Evolutionary conservation across 306 rosid species (phyloP), one percentile per base, ranked within the genome.

Genomic region (Acmispon strigosus): DNA sequence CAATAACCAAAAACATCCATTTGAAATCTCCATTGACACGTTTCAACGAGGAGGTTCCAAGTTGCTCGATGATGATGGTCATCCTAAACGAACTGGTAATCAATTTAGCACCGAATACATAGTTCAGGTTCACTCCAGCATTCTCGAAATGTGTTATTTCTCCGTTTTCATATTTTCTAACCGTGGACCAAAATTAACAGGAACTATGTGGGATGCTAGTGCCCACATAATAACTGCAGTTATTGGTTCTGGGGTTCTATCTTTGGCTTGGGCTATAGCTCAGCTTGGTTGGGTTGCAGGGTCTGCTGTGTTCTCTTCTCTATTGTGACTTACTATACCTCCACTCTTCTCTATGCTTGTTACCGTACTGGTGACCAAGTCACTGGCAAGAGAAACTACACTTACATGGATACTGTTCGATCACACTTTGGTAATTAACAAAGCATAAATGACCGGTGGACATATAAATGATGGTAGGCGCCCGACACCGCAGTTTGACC

Each of bases 231-330:
- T 79, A 63, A 83, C 86, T 0, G 86, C 86, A 1, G 86, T 83
- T 2, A 83, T 83, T 61, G 87, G 84, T 2, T 79, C 84, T 1
- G 87, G 87, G 16, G 84, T 83, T 27, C 19, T 83, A 1, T 83
- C 87, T n/a, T n/a, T n/a, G n/a, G n/a, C n/a, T n/a, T n/a, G n/a
- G n/a, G n/a, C n/a, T n/a, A n/a, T n/a, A n/a, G 87, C 82, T 44
- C 87, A 83, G 44, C 84, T 83, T 5, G 87, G 87, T 39, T 83
- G 87, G 87, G 2, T 76, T 20, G 87, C 84, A n/a, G 87, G 87
- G 7, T 84, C 84, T n/a, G 11, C 39, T 11, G 59, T 49, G 7
- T 71, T 68, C 75, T 83, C 41, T 83, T 83, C 41, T 80, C 87
- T 17, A 3, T 56, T 5, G 84, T 83, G 1, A 83, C 81, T 36